Percentiles rank a stretch among this genome's conserved stretches.
These are phyloP conservation scores for Euphorbia pulcherrima DNA, from an alignment of 345 rosid genomes.

Conservation along the genomic window DNA sequence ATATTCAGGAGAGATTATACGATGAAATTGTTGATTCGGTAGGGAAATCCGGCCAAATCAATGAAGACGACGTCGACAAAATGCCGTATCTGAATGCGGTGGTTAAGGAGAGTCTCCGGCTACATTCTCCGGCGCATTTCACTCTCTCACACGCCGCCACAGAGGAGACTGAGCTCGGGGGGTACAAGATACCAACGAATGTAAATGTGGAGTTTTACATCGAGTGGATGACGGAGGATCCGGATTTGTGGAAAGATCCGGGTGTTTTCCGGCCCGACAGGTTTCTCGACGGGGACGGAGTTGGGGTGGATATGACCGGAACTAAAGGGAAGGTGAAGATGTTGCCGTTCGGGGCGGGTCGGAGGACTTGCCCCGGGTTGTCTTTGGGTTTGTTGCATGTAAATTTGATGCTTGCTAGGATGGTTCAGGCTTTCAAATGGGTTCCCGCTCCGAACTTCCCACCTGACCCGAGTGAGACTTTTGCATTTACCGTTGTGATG, in stretches of 20 bases:
- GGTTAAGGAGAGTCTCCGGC: constrained; percentile 22
- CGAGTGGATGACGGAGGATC: constrained; percentile 32
- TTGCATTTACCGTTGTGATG: constrained; percentile 90
- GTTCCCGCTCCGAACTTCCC: constrained; percentile 49
- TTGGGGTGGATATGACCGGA: constrained; percentile 23
- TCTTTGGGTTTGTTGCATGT: constrained; percentile 23
- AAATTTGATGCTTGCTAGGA: constrained; percentile 67
- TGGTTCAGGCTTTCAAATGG: constrained; percentile 82
- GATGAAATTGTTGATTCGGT: constrained; percentile 50
- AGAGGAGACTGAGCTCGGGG: constrained; percentile 23
- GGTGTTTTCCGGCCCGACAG: constrained; percentile 23
- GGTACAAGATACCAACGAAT: constrained; percentile 24
- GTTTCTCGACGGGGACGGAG: constrained; percentile 24
- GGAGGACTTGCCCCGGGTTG: constrained; percentile 26
- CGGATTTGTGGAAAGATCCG: constrained; percentile 24
- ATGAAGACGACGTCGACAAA: constrained; percentile 18
- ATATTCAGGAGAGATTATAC: constrained; percentile 63
- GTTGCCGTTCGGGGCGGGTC: constrained; percentile 27
- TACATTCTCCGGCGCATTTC: constrained; percentile 29
- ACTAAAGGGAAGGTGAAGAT: constrained; percentile 24
- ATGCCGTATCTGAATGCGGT: constrained; percentile 18
- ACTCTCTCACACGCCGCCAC: constrained; percentile 19
- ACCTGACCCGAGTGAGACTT: constrained; percentile 83
- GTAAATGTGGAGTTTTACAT: constrained; percentile 23
- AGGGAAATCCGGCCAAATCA: constrained; percentile 33